Evolutionary conservation across 2,329 filamentous ascomycete species (phyloP).

Genomic region (Septoria petroselini): DNA sequence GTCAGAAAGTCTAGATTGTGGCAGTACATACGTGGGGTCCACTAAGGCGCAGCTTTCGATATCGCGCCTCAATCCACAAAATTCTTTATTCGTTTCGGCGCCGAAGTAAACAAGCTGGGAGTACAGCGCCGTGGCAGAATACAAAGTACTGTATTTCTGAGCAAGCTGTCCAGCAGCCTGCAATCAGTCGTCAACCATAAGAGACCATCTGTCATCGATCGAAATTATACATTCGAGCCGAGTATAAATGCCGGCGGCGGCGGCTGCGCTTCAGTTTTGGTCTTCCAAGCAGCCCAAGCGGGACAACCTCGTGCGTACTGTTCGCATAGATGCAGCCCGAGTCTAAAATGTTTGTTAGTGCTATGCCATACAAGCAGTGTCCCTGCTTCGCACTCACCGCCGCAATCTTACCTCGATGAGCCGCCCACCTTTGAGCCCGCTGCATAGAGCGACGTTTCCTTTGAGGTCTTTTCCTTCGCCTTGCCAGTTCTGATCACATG

Average conservation of each 20-base stretch:
- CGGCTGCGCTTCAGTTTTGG: neutral
- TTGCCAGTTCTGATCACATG: conserved; percentile 49
- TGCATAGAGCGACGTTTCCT: conserved; percentile 42
- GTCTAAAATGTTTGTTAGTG: conserved; percentile 31
- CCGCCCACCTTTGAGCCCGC: conserved; percentile 40
- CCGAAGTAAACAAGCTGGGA: neutral
- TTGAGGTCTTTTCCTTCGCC: conserved; percentile 45
- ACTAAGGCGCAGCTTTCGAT: too few relatives aligned
- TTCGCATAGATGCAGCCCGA: conserved; percentile 42
- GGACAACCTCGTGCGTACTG: conserved; percentile 40
- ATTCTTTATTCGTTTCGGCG: too few relatives aligned
- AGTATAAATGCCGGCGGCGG: conserved; percentile 3
- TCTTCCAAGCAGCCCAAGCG: conserved; percentile 30
- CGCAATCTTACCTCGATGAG: conserved; percentile 39
- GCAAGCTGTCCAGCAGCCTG: conserved; percentile 15
- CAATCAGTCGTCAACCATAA: conserved; percentile 7
- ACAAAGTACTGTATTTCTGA: neutral
- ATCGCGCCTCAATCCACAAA: too few relatives aligned
- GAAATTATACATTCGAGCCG: conserved; percentile 1
- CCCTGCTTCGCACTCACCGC: conserved; percentile 21
- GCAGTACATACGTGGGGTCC: too few relatives aligned
- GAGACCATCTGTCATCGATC: conserved; percentile 13
- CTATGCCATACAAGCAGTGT: neutral
- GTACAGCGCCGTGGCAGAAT: neutral
- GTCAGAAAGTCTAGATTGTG: too few relatives aligned